Evolutionary conservation across 352 stramenopile species (phyloP), one percentile per base, ranked within the genome.

Genomic region (Pythium myriotylum): DNA sequence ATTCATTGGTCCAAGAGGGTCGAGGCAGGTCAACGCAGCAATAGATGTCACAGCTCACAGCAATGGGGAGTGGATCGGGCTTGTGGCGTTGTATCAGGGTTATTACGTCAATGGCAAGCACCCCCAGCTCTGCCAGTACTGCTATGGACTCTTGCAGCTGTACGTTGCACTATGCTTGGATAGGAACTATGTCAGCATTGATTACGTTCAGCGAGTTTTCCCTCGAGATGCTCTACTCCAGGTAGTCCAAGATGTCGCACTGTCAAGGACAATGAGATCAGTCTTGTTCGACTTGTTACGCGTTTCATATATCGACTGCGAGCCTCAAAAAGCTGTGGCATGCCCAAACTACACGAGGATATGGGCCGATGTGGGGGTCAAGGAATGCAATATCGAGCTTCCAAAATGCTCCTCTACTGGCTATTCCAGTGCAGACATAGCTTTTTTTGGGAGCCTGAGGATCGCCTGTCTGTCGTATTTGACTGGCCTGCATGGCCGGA

Each of bases 131-230:
- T 78, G 73, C 0, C 78, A 87, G 54, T 91, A 91, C 48, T 89
- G 79, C 68, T 89, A 88, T 39, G 82, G 82, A 6, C 57, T 91
- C 13, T 77, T 91, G 23, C 79, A 80, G 10, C 68, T 91, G 1
- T 91, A 89, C 54, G 70, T 82, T n/a, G 84, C 78, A 4, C 56
- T 91, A 4, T 91, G 82, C 17, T 56, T 86, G 29, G 82, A 91
- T 65, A 77, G 82, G 40, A 91, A 91, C 68, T 91, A 91, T 45
- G 67, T 86, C 23, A 87, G 79, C 51, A 91, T 91, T 42, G 73
- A 91, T 46, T 83, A 85, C 55, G 72, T 91, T 27, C 79, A 89
- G 29, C 62, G 69, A 10, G 73, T 69, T 4, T 91, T 91, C 65
- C 79, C 82, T 9, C 76, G 82, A 13, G 66, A 82, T 20, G 77